Evolutionary conservation across 768 basidiomycete species (phyloP), one percentile per base, ranked within the genome.

Genomic region (Podaxis sp.): DNA sequence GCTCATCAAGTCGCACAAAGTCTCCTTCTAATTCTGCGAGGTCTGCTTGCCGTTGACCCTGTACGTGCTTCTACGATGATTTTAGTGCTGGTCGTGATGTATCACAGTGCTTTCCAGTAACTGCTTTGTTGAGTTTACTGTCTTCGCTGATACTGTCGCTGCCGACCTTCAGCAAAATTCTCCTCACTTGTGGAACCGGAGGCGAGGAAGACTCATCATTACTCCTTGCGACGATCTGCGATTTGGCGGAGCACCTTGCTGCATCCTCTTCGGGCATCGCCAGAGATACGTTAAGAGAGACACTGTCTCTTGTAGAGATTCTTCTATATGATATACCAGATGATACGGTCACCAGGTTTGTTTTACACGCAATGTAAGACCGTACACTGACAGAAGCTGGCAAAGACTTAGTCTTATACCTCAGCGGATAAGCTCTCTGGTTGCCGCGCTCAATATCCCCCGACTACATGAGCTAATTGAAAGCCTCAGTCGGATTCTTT

Each of bases 381-480:
- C 5, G 24, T 39, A 12, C 11, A 6, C 22, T 62, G 12, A 55
- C 36, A 7, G 17, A 63, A 66, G 40, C 62, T 38, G 54, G 64
- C 11, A 56, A 84, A 85, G 52, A 28, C 30, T 64, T 85, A 2
- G 73, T 71, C 4, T 63, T 3, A 68, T 87, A 26, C 66, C 79
- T 7, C 75, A 73, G 36, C 76, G 77, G 36, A 71, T 73, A 24
- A 74, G 79, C 22, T 73, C 82, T 49, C 67, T 89, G 57, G 70
- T 77, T 57, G 76, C 71, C 13, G 73, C 92, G 24, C 73, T 92
- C 15, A 75, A 84, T 63, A 66, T 76, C 4, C 72, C 75, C 24
- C 87, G 87, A 57, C 84, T 88, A 2, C 63, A 69, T 4, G 81
- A 82, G 77, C 70, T 90, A 28, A 70, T 90, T 7, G 71, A 74